Base-by-base conservation (phyloP, 106 monocot genomes). In the Acanthochlamys bracteata region DNA sequence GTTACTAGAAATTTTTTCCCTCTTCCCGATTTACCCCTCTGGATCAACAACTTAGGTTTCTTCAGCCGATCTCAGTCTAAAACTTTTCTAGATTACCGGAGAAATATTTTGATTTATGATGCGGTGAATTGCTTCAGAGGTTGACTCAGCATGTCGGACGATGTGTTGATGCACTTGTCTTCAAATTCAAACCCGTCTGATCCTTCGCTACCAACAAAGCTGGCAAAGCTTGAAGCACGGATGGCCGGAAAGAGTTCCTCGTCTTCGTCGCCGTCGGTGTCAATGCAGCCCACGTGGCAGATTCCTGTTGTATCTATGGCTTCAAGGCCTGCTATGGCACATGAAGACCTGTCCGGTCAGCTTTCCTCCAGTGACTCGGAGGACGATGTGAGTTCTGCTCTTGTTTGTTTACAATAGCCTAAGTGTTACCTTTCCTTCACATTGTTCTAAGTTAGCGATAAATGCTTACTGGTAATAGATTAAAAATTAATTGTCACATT, bases 121-220 rank as follows among this genome's bases (percentile, higher is more conserved):
- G 49, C 1, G 2, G 1, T 49, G 12, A 49, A 49, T 49, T 49
- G 17, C 12, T 49, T 17, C 17, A 17, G 12, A 49, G 9, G 49
- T 49, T 49, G 49, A 49, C 1, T 17, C 17, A 42, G 71, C 53
- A 91, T 91, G 84, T 70, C 90, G 61, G 90, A 96, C 42, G 95
- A 96, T 56, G 73, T 96, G 24, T 74, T 88, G 71, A 84, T 91
- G 85, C 84, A 91, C 19, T 68, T 91, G 22, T 87, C 90, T 4
- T 91, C 90, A 24, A 96, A 90, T 64, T 98, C 96, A 39, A 98
- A 88, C 66, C 88, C 96, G 11, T 85, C 96, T n/a, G 80, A 89
- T 58, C 77, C 81, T 39, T 79, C 83, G 33, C 74, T 89, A 15
- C 86, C 86, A 13, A 63, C 84, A 25, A 98, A 98, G 79, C 73